Base-by-base conservation (phyloP, 345 rosid genomes). In the Tarenaya hassleriana region DNA sequence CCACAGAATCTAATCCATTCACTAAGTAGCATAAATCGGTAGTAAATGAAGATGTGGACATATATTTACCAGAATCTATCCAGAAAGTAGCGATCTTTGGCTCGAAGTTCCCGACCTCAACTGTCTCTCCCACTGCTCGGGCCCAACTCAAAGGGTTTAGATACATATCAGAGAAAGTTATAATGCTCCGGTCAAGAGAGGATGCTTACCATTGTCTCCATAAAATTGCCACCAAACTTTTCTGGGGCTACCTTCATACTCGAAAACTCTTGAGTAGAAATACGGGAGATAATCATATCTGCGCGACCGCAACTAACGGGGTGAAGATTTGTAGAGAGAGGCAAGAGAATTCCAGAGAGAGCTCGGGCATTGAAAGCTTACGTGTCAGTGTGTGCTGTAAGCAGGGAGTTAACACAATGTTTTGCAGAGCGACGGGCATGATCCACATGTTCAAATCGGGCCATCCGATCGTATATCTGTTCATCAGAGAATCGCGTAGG, bases 201-300 rank as follows among this genome's bases (percentile, higher is more conserved):
- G 48, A 39, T 49, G 63, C n/a, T 50, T 77, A 91, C 96, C 96
- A 61, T 79, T 91, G 75, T 91, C 96, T 41, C 95, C 98, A 7
- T 71, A 87, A 70, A 91, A 84, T 64, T 84, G 96, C 95, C 98
- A 87, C 95, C 95, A 91, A 21, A 84, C 70, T 73, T 87, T 91
- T 68, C 96, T 77, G 34, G 84, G 63, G 76, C 96, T 87, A 34
- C 96, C 95, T 74, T 87, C 95, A 49, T 80, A 82, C 78, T 87
- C 94, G 59, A 91, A 91, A 35, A 82, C 88, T 64, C 98, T 84
- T 0, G 92, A 91, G 67, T 91, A 91, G 56, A 87, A 91, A 21
- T 82, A 82, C 4, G 96, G 96, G 50, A 91, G 92, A 75, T 84
- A 87, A 65, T 91, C 95, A 16, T 91, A 91, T 17, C 98, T 91